Base-by-base conservation (phyloP, 805 yeast species). In the Kodamaea nitidulidarum region DNA sequence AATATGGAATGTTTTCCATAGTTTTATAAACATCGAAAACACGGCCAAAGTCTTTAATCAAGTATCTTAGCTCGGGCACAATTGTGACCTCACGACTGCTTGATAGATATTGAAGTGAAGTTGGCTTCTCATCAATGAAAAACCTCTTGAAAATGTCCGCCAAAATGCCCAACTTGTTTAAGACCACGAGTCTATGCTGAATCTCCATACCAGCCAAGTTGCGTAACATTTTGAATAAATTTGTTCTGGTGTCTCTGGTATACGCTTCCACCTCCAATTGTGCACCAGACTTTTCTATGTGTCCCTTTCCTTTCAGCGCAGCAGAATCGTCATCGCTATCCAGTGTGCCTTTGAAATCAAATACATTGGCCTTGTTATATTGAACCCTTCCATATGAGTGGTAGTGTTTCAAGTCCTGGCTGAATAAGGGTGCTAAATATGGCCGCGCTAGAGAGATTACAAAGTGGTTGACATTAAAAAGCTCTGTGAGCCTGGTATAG, bases 381-480 rank as follows among this genome's bases (percentile, higher is more conserved):
- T 47, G 48, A 2, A 61, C 46, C 36, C 55, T 54, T 11, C 71
- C 67, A 42, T 63, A 61, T 2, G 59, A 22, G 40, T 71, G 75
- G 44, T 75, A 76, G 55, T 88, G 93, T 53, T 82, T 83, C 52
- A 87, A 71, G 54, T 88, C 96, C 47, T 85, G 83, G 26, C 85
- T 80, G 31, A 93, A 75, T 41, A 91, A 67, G 1, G 98, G 97
- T 0, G 96, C 96, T 50, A 91, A 67, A 53, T 91, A 93, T 0
- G 98, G 97, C 45, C 97, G 73, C 7, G 98, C 96, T 47, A 91
- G 70, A 15, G 96, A 86, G 1, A 90, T 90, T 21, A 93, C 72
- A 54, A 88, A 91, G 60, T 90, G 95, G 60, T 93, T 93, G 16
- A 93, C 98, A 52, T 93, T 93, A 67, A 91, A 93, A 42, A 91